Percentiles rank a stretch among this genome's conserved stretches.
phyloP scores from a whole-genome alignment of 371 early-diverging fungal genomes.

The Funneliformis caledonium region DNA sequence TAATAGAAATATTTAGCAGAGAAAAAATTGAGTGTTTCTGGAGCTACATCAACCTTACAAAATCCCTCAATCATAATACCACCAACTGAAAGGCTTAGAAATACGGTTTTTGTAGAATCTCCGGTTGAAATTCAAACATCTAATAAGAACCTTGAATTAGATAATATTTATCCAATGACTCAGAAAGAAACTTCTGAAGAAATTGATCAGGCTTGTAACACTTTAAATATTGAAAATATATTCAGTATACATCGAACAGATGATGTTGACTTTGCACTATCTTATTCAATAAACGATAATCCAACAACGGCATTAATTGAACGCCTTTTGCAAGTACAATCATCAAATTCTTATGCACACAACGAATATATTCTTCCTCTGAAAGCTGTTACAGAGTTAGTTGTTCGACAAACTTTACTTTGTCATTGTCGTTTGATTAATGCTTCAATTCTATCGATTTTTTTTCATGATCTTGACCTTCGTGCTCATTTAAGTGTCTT shows the following conservation, averaged over 20 bases:
- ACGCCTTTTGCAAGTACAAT: slow-evolving; percentile 2
- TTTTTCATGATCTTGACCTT: slow-evolving; percentile 50
- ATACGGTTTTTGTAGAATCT: background rate
- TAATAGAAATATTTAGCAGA: background rate
- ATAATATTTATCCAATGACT: background rate
- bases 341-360: slow-evolving; percentile 20
- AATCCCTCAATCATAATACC: background rate
- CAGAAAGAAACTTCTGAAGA: background rate
- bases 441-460: slow-evolving; percentile 51
- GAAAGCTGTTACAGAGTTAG: slow-evolving; percentile 46
- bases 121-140: background rate
- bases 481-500: slow-evolving; percentile 50
- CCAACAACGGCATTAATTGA: slow-evolving; percentile 34
- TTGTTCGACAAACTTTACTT: slow-evolving; percentile 46
- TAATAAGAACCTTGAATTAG: background rate
- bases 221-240: background rate
- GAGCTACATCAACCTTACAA: background rate
- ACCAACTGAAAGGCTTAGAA: background rate
- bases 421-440: slow-evolving; percentile 54
- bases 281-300: slow-evolving; percentile 12
- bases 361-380: slow-evolving; percentile 50
- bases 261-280: background rate
- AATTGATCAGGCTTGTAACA: background rate
- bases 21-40: background rate
- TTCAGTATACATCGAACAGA: background rate